Evolutionary conservation across 2,329 filamentous ascomycete species (phyloP).

Genomic region (Diaporthe amygdali): DNA sequence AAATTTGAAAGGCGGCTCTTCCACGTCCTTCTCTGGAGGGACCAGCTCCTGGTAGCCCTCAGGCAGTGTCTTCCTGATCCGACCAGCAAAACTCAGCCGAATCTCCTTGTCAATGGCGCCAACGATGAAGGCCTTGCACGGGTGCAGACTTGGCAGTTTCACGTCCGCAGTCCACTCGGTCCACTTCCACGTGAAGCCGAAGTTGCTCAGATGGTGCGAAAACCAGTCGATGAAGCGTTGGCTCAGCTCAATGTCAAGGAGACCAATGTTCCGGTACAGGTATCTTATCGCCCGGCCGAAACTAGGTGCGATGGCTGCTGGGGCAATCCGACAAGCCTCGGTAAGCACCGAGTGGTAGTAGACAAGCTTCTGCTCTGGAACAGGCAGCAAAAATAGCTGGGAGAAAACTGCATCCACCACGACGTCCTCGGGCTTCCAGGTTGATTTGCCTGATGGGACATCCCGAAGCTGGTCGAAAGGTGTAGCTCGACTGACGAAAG

Average conservation of each 20-base stretch:
- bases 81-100: slow-evolving; percentile 91
- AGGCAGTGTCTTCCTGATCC: slow-evolving; percentile 92
- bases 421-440: slow-evolving; percentile 98
- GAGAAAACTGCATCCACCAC: slow-evolving; percentile 98
- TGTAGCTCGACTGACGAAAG: slow-evolving; percentile 92
- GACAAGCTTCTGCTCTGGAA: slow-evolving; percentile 89
- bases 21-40: slow-evolving; percentile 86
- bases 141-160: slow-evolving; percentile 75
- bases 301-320: slow-evolving; percentile 93
- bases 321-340: slow-evolving; percentile 93
- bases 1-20: slow-evolving; percentile 96
- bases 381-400: slow-evolving; percentile 87
- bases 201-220: slow-evolving; percentile 96
- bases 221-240: slow-evolving; percentile 98
- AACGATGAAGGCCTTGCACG: slow-evolving; percentile 90
- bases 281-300: slow-evolving; percentile 91
- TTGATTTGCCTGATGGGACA: slow-evolving; percentile 67
- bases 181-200: slow-evolving; percentile 99
- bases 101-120: slow-evolving; percentile 97
- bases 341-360: slow-evolving; percentile 97
- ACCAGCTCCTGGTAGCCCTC: slow-evolving; percentile 85
- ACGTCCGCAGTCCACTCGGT: slow-evolving; percentile 94
- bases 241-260: slow-evolving; percentile 84
- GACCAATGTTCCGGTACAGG: slow-evolving; percentile 81
- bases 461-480: slow-evolving; percentile 87